These are phyloP conservation scores for Kappamyces sp. DNA, from an alignment of 192 early-diverging fungal genomes.

Conservation along the genomic window DNA sequence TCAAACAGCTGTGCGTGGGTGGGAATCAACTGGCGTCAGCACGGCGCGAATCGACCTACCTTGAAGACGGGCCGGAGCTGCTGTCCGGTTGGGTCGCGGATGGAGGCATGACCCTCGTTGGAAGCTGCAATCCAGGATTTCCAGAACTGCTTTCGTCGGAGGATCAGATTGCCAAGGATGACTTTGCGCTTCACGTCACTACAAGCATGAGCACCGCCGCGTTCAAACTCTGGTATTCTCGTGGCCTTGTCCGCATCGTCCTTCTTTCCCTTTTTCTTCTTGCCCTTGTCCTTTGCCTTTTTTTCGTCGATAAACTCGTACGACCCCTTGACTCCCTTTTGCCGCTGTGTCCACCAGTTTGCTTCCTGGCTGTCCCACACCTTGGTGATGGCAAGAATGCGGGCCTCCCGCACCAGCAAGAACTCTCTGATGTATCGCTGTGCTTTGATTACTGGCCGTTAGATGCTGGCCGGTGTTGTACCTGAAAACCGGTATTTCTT, in stretches of 20 bases:
- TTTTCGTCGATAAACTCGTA: slow-evolving; percentile 17
- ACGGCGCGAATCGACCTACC: slow-evolving; percentile 16
- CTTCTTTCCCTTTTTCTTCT: slow-evolving; percentile 27
- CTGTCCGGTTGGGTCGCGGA: slow-evolving; percentile 5
- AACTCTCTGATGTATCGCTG: slow-evolving; percentile 26
- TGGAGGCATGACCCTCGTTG: neutral
- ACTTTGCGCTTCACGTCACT: slow-evolving; percentile 31
- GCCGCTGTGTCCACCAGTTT: slow-evolving; percentile 40
- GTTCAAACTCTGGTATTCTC: slow-evolving; percentile 36
- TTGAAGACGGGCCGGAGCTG: slow-evolving; percentile 35
- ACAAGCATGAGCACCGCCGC: slow-evolving; percentile 1
- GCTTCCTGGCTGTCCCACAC: slow-evolving; percentile 48
- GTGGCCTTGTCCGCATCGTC: slow-evolving; percentile 23
- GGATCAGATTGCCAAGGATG: slow-evolving; percentile 35
- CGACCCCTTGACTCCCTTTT: slow-evolving; percentile 22
- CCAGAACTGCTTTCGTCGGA: slow-evolving; percentile 29
- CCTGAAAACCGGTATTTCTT: slow-evolving; percentile 56
- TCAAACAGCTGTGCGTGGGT: slow-evolving; percentile 26
- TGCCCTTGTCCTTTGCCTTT: slow-evolving; percentile 23
- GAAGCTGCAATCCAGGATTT: slow-evolving; percentile 14
- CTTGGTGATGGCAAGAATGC: slow-evolving; percentile 26
- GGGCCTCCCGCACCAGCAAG: slow-evolving; percentile 28
- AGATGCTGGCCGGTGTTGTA: slow-evolving; percentile 9
- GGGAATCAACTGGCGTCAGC: slow-evolving; percentile 27
- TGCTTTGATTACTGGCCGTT: slow-evolving; percentile 45